These are phyloP conservation scores for Phytophthora vignae DNA, from an alignment of 352 stramenopile species.

Conservation along the genomic window DNA sequence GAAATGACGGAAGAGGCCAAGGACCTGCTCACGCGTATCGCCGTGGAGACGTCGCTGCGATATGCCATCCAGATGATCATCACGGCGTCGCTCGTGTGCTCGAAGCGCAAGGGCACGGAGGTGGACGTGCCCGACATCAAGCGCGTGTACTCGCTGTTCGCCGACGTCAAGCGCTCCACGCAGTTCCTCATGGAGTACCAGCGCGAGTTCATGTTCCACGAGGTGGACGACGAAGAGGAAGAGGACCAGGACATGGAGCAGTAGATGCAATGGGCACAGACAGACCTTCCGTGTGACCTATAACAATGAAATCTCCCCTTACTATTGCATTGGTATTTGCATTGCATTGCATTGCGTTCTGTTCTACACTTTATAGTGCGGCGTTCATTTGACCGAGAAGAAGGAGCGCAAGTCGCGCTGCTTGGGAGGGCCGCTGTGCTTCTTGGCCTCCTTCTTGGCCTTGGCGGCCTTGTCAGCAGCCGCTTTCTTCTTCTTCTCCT, in stretches of 20 bases:
- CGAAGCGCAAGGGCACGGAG: slow-evolving; percentile 93
- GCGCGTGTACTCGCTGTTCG: slow-evolving; percentile 97
- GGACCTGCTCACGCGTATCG: slow-evolving; percentile 98
- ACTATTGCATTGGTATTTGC: slow-evolving; percentile 39
- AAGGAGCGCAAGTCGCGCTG: slow-evolving; percentile 79
- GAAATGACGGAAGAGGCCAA: slow-evolving; percentile 98
- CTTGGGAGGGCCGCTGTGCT: slow-evolving; percentile 54
- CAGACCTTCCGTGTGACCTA: slow-evolving; percentile 31
- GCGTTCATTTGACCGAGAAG: slow-evolving; percentile 50
- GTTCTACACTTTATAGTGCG: slow-evolving; percentile 23
- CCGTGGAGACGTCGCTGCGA: slow-evolving; percentile 97
- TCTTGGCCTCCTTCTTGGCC: slow-evolving; percentile 62
- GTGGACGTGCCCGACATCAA: slow-evolving; percentile 94
- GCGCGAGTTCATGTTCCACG: slow-evolving; percentile 99
- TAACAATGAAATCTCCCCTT: slow-evolving; percentile 38
- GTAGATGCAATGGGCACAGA: slow-evolving; percentile 19
- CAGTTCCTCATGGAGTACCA: slow-evolving; percentile 99
- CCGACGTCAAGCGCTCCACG: slow-evolving; percentile 98
- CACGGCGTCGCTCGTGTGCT: slow-evolving; percentile 94
- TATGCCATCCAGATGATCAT: slow-evolving; percentile 99
- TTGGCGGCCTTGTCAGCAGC: slow-evolving; percentile 46
- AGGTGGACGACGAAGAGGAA: slow-evolving; percentile 70
- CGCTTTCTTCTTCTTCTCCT: slow-evolving; percentile 57
- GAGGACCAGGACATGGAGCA: slow-evolving; percentile 43
- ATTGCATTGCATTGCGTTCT: slow-evolving; percentile 11